Evolutionary conservation across 805 yeast species (phyloP).

Genomic region (Starmerella ratchasimensis): DNA sequence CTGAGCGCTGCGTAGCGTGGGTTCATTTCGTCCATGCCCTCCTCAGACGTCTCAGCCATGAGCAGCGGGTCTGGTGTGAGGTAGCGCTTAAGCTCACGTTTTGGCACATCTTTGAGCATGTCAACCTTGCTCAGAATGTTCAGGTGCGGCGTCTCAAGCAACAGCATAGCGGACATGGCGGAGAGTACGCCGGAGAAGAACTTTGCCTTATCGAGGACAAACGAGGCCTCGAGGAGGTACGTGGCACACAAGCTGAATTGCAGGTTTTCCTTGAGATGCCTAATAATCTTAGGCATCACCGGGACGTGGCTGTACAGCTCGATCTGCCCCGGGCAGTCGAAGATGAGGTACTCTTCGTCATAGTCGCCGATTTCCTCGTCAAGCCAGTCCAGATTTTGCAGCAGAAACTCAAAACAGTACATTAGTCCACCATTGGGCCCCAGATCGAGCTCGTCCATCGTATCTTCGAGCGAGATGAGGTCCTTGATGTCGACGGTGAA

Average conservation of each 20-base stretch:
- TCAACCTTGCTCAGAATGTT: slow-evolving; percentile 81
- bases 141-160: slow-evolving; percentile 87
- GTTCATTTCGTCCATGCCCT: slow-evolving; percentile 33
- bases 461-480: slow-evolving; percentile 79
- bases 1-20: slow-evolving; percentile 60
- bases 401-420: slow-evolving; percentile 79
- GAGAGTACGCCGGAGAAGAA: slow-evolving; percentile 89
- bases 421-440: slow-evolving; percentile 94
- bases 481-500: slow-evolving; percentile 88
- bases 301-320: slow-evolving; percentile 92
- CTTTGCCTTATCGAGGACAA: slow-evolving; percentile 77
- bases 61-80: slow-evolving; percentile 85
- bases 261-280: slow-evolving; percentile 64
- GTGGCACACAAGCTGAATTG: slow-evolving; percentile 87
- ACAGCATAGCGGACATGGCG: slow-evolving; percentile 97
- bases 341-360: slow-evolving; percentile 83
- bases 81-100: slow-evolving; percentile 65
- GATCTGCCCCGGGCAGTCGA: slow-evolving; percentile 96
- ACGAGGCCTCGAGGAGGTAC: slow-evolving; percentile 84
- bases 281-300: slow-evolving; percentile 75
- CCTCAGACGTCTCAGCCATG: slow-evolving; percentile 34
- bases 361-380: slow-evolving; percentile 95
- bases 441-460: slow-evolving; percentile 81
- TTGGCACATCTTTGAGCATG: slow-evolving; percentile 62
- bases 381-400: slow-evolving; percentile 88